phyloP scores from a whole-genome alignment of 441 rosid genomes.

The Brassica balearica region DNA sequence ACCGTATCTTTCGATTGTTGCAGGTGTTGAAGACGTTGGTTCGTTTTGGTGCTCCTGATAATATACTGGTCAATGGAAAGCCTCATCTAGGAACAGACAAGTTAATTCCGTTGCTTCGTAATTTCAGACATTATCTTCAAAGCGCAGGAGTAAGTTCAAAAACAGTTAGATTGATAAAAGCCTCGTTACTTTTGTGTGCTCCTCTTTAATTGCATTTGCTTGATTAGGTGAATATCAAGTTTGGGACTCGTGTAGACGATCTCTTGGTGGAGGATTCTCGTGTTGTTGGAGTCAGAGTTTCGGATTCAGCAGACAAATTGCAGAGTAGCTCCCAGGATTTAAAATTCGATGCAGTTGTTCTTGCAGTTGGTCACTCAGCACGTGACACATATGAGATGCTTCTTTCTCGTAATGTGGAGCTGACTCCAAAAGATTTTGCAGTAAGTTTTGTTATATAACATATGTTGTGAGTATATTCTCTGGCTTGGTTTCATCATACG shows the following conservation, averaged over 20 bases:
- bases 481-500: constrained; percentile 18
- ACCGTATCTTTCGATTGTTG: constrained; percentile 25
- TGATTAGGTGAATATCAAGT: constrained; percentile 75
- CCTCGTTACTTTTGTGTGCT: background rate
- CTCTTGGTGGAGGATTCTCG: constrained; percentile 64
- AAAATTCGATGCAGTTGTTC: constrained; percentile 78
- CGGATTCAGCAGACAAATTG: constrained; percentile 56
- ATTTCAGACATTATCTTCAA: constrained; percentile 83
- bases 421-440: constrained; percentile 91
- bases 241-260: constrained; percentile 89
- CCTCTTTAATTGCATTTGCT: constrained; percentile 24
- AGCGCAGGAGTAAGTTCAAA: constrained; percentile 67
- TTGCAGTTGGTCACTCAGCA: constrained; percentile 98
- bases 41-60: constrained; percentile 90
- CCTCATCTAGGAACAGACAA: constrained; percentile 97
- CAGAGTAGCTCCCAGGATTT: constrained; percentile 46
- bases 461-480: background rate
- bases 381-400: constrained; percentile 92
- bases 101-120: constrained; percentile 81
- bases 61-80: constrained; percentile 85
- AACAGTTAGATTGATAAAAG: too few species aligned
- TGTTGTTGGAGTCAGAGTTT: constrained; percentile 76
- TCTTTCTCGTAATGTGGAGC: constrained; percentile 77
- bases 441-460: constrained; percentile 50
- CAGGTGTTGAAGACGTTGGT: constrained; percentile 93